Conservation (phyloP, 2,329 filamentous ascomycete genomes). For the Pyricularia sp. region DNA sequence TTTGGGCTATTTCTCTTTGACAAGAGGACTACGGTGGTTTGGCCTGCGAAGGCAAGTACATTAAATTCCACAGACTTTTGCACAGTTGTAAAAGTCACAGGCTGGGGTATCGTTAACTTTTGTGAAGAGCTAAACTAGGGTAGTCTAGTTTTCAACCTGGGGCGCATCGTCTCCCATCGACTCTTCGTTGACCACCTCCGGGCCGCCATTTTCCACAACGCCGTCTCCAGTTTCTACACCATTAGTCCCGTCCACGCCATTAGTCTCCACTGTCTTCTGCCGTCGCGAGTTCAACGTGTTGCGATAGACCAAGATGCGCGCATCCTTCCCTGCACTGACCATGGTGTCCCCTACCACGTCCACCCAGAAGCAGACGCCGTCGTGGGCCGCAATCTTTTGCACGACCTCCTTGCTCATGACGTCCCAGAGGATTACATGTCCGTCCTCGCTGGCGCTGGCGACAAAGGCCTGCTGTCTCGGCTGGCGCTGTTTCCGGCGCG, state of each 20-base stretch:
- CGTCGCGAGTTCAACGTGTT: conserved; percentile 10
- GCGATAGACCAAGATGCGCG: conserved; percentile 40
- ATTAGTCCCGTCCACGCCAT: background rate
- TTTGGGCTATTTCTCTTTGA: too few species aligned
- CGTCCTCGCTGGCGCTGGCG: conserved; percentile 80
- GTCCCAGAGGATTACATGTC: conserved; percentile 81
- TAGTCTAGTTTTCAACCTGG: background rate
- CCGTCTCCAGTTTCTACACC: background rate
- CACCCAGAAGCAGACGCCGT: conserved; percentile 57
- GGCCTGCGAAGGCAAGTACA: too few species aligned
- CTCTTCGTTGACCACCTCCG: background rate
- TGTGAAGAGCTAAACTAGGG: background rate
- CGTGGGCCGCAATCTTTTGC: conserved; percentile 51
- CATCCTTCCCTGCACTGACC: conserved; percentile 48
- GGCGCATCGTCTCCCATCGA: background rate
- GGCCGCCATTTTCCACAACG: background rate
- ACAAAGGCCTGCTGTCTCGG: conserved; percentile 44
- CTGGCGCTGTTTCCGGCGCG: conserved; percentile 13
- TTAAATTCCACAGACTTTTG: too few species aligned
- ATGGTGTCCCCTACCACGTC: conserved; percentile 47
- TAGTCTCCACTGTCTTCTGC: background rate
- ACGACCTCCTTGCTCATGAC: conserved; percentile 76
- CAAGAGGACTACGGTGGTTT: too few species aligned
- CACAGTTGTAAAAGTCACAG: background rate
- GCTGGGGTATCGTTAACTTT: background rate